Evolutionary conservation across 2,329 filamentous ascomycete species (phyloP).

Genomic region (Colletotrichum brevisporum): DNA sequence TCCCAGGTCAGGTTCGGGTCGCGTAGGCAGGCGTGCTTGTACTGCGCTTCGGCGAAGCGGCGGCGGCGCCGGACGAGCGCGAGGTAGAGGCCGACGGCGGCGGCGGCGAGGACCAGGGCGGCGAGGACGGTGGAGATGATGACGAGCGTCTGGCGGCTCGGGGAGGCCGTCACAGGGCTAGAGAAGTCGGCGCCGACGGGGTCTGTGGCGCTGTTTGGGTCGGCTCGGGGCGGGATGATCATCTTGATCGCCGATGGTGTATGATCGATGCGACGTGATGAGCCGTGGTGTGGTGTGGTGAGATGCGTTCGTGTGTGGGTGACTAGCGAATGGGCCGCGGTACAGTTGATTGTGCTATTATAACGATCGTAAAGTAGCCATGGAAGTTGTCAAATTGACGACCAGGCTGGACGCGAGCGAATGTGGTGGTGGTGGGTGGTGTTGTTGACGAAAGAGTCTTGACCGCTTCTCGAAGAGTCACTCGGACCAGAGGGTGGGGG

Average conservation of each 20-base stretch:
- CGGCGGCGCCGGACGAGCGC: not conserved
- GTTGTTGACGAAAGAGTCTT: slow-evolving; percentile 8
- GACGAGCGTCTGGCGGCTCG: slow-evolving; percentile 14
- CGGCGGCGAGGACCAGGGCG: slow-evolving; percentile 3
- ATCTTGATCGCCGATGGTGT: not conserved
- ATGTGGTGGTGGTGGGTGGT: not conserved
- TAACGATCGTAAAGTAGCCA: slow-evolving; percentile 32
- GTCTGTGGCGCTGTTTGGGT: slow-evolving; percentile 23
- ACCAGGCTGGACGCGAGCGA: slow-evolving; percentile 5
- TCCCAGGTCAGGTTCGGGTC: slow-evolving; percentile 34
- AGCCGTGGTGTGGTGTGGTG: too few species aligned
- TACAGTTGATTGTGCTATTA: not conserved
- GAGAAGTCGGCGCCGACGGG: slow-evolving; percentile 31
- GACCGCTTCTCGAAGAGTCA: slow-evolving; percentile 4
- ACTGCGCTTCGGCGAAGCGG: not conserved
- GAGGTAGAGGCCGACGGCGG: slow-evolving; percentile 1
- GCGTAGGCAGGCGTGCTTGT: slow-evolving; percentile 25
- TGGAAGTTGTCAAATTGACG: not conserved
- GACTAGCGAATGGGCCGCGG: slow-evolving; percentile 18
- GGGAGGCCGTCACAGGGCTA: slow-evolving; percentile 1
- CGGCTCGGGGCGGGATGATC: slow-evolving; percentile 23
- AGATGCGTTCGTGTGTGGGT: not conserved
- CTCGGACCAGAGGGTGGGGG: not conserved
- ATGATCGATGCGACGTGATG: not conserved
- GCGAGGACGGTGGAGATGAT: slow-evolving; percentile 28